Evolutionary conservation across 2,329 filamentous ascomycete species (phyloP).

Genomic region (Myriosclerotinia duriaeana): DNA sequence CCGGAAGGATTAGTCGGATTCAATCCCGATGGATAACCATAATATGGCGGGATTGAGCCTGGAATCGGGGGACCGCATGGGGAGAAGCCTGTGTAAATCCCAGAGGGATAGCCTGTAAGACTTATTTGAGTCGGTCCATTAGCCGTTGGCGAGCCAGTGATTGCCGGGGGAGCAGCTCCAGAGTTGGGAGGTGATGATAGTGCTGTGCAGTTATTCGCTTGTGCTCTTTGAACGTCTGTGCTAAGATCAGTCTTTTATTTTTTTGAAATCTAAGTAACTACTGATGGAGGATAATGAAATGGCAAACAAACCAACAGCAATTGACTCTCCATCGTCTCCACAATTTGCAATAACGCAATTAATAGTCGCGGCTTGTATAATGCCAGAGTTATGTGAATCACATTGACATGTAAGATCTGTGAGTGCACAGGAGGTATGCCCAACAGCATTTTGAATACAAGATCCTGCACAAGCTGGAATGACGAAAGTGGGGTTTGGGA

Average conservation of each 20-base stretch:
- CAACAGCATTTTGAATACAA: neutral
- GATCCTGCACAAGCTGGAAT: neutral
- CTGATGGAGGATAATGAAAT: neutral
- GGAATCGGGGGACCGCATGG: neutral
- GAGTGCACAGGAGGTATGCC: neutral
- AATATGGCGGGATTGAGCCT: neutral
- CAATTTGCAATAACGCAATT: neutral
- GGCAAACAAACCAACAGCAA: slow-evolving; percentile 4
- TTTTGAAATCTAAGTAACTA: neutral
- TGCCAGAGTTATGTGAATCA: neutral
- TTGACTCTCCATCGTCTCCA: neutral
- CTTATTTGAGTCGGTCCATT: slow-evolving; percentile 3
- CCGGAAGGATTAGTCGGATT: neutral
- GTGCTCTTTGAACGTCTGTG: neutral
- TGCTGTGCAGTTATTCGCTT: neutral
- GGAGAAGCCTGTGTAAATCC: neutral
- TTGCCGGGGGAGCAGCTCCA: neutral
- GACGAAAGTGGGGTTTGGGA: neutral
- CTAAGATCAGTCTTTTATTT: neutral
- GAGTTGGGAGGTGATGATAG: neutral
- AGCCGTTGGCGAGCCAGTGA: neutral
- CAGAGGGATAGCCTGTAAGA: neutral
- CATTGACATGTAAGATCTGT: neutral
- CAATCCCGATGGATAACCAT: neutral
- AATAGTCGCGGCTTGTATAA: neutral